A percentile compares a stretch with the other conserved stretches of the same genome.
phyloP scores from a whole-genome alignment of 805 yeast genomes.

The Starmerella bacillaris region DNA sequence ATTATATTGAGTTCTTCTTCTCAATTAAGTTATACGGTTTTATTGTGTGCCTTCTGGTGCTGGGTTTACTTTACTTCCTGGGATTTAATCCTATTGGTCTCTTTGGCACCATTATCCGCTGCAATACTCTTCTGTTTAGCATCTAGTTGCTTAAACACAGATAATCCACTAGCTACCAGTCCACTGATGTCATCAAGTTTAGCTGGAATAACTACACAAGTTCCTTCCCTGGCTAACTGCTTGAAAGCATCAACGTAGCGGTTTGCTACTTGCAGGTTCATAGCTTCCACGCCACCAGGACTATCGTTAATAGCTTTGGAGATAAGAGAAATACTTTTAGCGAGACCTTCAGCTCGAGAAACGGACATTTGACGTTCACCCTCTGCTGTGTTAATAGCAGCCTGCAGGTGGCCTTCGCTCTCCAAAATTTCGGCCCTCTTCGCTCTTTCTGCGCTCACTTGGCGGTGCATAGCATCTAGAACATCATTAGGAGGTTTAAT shows the following conservation, averaged over 20 bases:
- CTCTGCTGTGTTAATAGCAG: conserved; percentile 67
- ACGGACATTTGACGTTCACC: conserved; percentile 57
- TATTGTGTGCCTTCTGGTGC: too few relatives aligned
- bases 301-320: conserved; percentile 51
- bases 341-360: conserved; percentile 67
- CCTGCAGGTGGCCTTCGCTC: conserved; percentile 66
- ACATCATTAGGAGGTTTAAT: conserved; percentile 77
- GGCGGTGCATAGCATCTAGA: conserved; percentile 80
- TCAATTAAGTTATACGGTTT: too few relatives aligned
- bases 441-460: conserved; percentile 71
- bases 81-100: too few relatives aligned
- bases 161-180: conserved; percentile 59
- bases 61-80: too few relatives aligned
- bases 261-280: conserved; percentile 62
- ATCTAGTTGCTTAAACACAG: conserved; percentile 40
- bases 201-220: conserved; percentile 61
- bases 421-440: conserved; percentile 77
- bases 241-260: conserved; percentile 69
- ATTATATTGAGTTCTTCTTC: too few relatives aligned
- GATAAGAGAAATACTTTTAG: conserved; percentile 45
- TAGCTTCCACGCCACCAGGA: conserved; percentile 60
- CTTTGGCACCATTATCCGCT: too few relatives aligned
- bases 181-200: conserved; percentile 57
- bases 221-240: conserved; percentile 64
- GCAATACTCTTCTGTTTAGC: too few relatives aligned